A percentile compares a stretch with the other conserved stretches of the same genome.
Conservation (phyloP, 129 eudicot genomes). For the Lactuca sativa region DNA sequence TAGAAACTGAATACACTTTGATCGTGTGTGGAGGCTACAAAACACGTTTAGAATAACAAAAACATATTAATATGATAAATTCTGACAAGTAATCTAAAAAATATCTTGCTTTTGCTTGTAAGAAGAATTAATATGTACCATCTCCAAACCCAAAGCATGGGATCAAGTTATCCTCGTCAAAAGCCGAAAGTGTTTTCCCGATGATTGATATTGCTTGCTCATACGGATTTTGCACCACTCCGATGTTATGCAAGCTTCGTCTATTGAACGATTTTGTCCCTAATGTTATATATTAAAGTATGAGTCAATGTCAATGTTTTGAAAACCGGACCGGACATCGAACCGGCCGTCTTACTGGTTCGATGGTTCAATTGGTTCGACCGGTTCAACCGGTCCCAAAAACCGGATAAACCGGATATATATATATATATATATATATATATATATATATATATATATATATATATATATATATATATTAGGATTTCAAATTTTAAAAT, state of each 20-base stretch:
- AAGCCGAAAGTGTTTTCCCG: conserved; percentile 63
- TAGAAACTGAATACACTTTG: conserved; percentile 67
- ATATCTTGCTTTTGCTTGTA: neutral
- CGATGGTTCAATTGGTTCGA: too few species aligned
- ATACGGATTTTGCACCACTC: conserved; percentile 53
- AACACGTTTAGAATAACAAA: conserved; percentile 4
- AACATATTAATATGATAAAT: neutral
- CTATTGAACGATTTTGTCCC: conserved; percentile 59
- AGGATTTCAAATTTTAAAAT: too few species aligned
- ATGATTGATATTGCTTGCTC: conserved; percentile 79
- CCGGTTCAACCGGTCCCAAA: too few species aligned
- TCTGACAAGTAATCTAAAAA: neutral
- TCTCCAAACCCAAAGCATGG: conserved; percentile 89
- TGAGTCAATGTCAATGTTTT: neutral
- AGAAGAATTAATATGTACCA: conserved; percentile 40
- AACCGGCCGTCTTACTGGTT: too few species aligned
- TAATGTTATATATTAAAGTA: conserved; percentile 5
- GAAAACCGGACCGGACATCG: too few species aligned
- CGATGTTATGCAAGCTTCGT: conserved; percentile 60
- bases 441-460: too few species aligned
- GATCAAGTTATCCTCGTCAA: conserved; percentile 74
- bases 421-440: too few species aligned
- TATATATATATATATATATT: too few species aligned
- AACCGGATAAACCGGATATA: too few species aligned
- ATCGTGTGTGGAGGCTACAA: conserved; percentile 75